These are phyloP conservation scores for Xylaria nigripes DNA, from an alignment of 495 filamentous ascomycete species.

Conservation along the genomic window DNA sequence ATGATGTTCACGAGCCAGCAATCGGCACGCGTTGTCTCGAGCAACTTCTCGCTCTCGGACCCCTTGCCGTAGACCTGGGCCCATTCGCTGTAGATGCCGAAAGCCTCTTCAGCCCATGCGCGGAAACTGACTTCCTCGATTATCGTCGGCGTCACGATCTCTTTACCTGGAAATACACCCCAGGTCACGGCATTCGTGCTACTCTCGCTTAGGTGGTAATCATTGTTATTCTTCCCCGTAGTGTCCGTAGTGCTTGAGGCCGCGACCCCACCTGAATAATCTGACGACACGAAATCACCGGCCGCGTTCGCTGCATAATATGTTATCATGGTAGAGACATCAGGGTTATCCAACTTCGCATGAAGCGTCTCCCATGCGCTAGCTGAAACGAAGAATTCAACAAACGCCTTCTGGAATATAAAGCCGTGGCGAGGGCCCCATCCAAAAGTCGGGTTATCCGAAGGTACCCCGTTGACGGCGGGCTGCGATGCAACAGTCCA, in stretches of 20 bases:
- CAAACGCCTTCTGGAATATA: conserved; percentile 97
- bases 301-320: conserved; percentile 75
- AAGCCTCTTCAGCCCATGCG: conserved; percentile 94
- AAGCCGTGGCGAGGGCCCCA: conserved; percentile 92
- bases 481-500: conserved; percentile 98
- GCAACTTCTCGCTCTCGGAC: conserved; percentile 55
- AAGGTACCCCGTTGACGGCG: conserved; percentile 76
- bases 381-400: conserved; percentile 82
- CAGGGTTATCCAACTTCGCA: conserved; percentile 47
- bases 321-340: conserved; percentile 56
- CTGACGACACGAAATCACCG: conserved; percentile 64
- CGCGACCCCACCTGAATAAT: conserved; percentile 24
- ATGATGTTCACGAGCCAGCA: conserved; percentile 88
- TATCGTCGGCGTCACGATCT: conserved; percentile 95
- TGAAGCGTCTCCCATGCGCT: conserved; percentile 61
- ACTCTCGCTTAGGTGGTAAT: conserved; percentile 20
- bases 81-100: conserved; percentile 93
- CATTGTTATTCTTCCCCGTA: background rate
- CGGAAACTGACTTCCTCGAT: conserved; percentile 94
- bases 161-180: conserved; percentile 92
- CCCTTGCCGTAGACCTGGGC: conserved; percentile 66
- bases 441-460: conserved; percentile 72
- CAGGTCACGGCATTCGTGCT: conserved; percentile 91
- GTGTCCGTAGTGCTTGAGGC: conserved; percentile 17
- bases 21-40: conserved; percentile 57